These are phyloP conservation scores for Ophiostoma pallidulum DNA, from an alignment of 2,329 filamentous ascomycete genomes.

Conservation along the genomic window DNA sequence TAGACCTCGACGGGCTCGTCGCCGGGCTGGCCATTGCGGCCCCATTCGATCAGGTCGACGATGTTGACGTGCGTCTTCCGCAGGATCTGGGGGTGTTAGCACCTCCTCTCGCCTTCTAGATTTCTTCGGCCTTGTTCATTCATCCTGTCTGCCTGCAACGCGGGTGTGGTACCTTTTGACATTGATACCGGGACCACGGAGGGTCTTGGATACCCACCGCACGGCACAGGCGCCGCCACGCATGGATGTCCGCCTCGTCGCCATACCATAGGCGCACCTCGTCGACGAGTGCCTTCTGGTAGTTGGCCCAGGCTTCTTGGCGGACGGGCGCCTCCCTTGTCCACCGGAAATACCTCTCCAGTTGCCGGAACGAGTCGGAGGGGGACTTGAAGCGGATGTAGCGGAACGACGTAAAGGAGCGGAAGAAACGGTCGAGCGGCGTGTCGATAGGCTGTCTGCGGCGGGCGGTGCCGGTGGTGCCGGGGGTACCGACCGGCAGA, in stretches of 20 bases:
- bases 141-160: no score
- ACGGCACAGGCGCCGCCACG: slow-evolving; percentile 7
- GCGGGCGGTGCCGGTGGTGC: background rate
- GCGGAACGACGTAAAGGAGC: background rate
- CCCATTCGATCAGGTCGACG: slow-evolving; percentile 9
- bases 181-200: background rate
- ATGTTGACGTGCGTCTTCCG: slow-evolving; percentile 9
- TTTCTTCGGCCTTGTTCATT: no score
- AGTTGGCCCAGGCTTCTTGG: background rate
- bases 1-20: background rate
- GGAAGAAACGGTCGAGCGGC: slow-evolving; percentile 8
- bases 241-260: background rate
- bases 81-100: background rate
- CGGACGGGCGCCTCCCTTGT: background rate
- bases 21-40: background rate
- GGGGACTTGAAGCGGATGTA: background rate
- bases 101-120: no score
- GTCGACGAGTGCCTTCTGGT: slow-evolving; percentile 1
- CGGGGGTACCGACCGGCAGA: no score
- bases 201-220: background rate
- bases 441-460: background rate
- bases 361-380: background rate
- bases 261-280: slow-evolving; percentile 10
- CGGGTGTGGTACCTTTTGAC: background rate
- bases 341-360: background rate